These are phyloP conservation scores for Podaxis pistillaris DNA, from an alignment of 768 basidiomycete species.

Conservation along the genomic window DNA sequence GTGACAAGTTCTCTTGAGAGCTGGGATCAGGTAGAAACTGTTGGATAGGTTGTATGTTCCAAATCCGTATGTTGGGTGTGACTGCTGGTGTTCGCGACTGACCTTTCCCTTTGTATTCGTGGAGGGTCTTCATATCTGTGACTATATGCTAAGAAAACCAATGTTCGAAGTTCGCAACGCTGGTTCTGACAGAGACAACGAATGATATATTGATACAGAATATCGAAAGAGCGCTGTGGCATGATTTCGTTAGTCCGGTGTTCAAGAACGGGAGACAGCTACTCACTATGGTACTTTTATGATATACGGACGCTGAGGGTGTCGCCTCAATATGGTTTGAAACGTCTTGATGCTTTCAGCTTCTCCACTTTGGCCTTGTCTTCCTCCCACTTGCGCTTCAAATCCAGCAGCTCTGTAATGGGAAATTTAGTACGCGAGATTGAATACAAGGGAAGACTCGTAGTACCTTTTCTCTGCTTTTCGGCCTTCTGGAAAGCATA, in stretches of 20 bases:
- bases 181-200: background rate
- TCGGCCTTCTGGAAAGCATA: conserved; percentile 92
- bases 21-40: background rate
- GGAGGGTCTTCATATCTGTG: no score
- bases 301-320: background rate
- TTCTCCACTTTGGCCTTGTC: conserved; percentile 86
- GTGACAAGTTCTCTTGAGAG: background rate
- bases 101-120: no score
- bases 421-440: background rate
- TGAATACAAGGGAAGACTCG: conserved; percentile 9
- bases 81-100: no score
- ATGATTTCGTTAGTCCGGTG: background rate
- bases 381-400: conserved; percentile 80
- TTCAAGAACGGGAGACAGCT: background rate
- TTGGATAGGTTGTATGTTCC: background rate
- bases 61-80: no score
- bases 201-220: background rate
- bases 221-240: background rate
- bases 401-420: conserved; percentile 61
- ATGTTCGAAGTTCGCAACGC: no score
- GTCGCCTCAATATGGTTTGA: conserved; percentile 73
- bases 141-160: no score
- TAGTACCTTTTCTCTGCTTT: conserved; percentile 77
- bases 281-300: background rate
- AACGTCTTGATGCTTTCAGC: conserved; percentile 73